Evolutionary conservation across 495 filamentous ascomycete genomes (phyloP), one percentile per base, ranked within the genome.

Genomic region (Trichoderma erinaceum): DNA sequence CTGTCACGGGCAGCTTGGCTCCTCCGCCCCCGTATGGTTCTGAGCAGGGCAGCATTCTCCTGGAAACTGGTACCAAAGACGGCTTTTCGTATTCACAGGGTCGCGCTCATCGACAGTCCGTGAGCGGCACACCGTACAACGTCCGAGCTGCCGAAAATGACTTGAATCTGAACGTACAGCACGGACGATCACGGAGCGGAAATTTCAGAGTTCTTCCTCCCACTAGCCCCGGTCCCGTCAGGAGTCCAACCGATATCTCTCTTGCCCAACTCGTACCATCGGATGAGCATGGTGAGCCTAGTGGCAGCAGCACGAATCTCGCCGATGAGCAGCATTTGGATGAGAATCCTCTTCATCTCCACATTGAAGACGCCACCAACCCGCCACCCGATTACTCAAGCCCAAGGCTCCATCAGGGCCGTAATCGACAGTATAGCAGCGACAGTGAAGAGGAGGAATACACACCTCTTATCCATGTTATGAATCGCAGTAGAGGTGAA

Each of bases 1-100:
- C 95, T 15, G 96, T 96, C 86, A 96, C 93, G 1, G 95, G 95
- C 50, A 96, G 91, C 74, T 83, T 98, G 48, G 96, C 94, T 50
- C 96, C 95, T 16, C 95, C 95, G 41, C 95, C 95, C 56, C 96
- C 95, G 5, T 99, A 99, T 73, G 95, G 95, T 25, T 95, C 90
- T 68, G 95, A 97, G 77, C 92, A 96, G 75, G 95, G 95, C 66
- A 96, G 92, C 73, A 97, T 99, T 67, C 79, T 99, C 10, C 87
- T 99, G 8, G 96, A 97, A 74, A 88, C 92, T 0, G 93, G 93
- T 21, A 74, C 75, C 48, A 83, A 83, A 70, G 81, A 83, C 78
- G 91, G 72, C 83, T 93, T 77, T 82, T 85, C 77, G 70, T 83
- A 69, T 79, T 84, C 70, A 79, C 86, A 74, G 79, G 84, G 66